Percentiles rank a stretch among this genome's conserved stretches.
phyloP scores from a whole-genome alignment of 2,329 filamentous ascomycete genomes.

The Arthrobotrys sinensis region DNA sequence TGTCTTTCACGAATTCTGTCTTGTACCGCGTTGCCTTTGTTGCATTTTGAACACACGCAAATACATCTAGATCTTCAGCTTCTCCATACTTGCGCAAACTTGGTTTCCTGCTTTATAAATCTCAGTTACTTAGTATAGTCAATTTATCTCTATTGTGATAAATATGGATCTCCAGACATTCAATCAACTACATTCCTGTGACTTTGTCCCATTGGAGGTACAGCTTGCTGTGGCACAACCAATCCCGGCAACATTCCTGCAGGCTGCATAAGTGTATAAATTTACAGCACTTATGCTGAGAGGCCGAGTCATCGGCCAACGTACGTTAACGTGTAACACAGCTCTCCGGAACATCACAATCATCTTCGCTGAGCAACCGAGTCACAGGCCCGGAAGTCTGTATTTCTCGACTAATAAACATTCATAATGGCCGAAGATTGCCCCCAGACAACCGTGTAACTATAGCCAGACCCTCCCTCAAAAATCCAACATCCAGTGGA shows the following conservation, averaged over 20 bases:
- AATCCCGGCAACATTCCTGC: neutral
- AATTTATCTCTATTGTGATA: slow-evolving; percentile 8
- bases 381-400: too few relatives aligned
- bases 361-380: too few relatives aligned
- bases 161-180: too few relatives aligned
- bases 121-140: neutral
- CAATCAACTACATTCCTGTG: too few relatives aligned
- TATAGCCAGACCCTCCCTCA: too few relatives aligned
- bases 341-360: neutral
- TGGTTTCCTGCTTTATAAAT: neutral
- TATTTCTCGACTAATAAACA: too few relatives aligned
- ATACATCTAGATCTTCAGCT: slow-evolving; percentile 19
- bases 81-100: neutral
- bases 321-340: too few relatives aligned
- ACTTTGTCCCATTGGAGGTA: too few relatives aligned
- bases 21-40: slow-evolving; percentile 12
- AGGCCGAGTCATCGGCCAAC: neutral
- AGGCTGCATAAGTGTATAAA: slow-evolving; percentile 5
- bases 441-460: too few relatives aligned
- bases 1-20: slow-evolving; percentile 5
- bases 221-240: neutral
- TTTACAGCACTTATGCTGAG: neutral
- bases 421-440: too few relatives aligned
- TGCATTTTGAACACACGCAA: slow-evolving; percentile 19
- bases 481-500: too few relatives aligned